Evolutionary conservation across 2,329 filamentous ascomycete species (phyloP).

Genomic region (Penicillium sumatraense): DNA sequence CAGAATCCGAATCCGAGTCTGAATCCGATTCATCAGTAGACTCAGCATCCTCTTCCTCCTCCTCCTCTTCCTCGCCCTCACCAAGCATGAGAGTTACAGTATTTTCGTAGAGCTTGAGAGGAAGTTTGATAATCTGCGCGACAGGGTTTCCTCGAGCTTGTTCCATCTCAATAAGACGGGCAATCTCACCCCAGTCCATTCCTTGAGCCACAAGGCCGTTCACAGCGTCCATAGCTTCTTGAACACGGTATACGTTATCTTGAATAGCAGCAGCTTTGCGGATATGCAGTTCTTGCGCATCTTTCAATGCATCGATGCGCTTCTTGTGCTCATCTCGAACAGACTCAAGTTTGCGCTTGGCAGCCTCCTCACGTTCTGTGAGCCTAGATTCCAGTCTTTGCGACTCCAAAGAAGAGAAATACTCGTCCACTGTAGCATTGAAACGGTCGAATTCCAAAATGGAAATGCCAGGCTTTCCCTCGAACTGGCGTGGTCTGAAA

Average conservation of each 20-base stretch:
- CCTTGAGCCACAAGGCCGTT: constrained; percentile 90
- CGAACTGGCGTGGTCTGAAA: constrained; percentile 81
- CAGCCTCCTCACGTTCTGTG: constrained; percentile 78
- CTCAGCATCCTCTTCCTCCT: constrained; percentile 64
- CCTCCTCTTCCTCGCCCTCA: constrained; percentile 69
- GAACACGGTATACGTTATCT: constrained; percentile 85
- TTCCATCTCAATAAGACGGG: constrained; percentile 83
- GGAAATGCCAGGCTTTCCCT: constrained; percentile 65
- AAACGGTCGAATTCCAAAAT: constrained; percentile 82
- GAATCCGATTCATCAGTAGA: constrained; percentile 59
- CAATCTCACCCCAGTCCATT: constrained; percentile 97
- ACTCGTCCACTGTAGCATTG: constrained; percentile 93
- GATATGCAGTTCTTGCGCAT: constrained; percentile 79
- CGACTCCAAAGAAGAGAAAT: constrained; percentile 94
- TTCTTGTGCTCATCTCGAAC: constrained; percentile 82
- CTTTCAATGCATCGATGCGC: constrained; percentile 80
- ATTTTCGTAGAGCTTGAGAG: constrained; percentile 88
- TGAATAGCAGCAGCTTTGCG: constrained; percentile 90
- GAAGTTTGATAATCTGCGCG: constrained; percentile 82
- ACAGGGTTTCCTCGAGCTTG: constrained; percentile 81
- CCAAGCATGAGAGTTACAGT: constrained; percentile 78
- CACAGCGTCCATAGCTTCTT: constrained; percentile 90
- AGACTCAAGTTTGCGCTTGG: constrained; percentile 83
- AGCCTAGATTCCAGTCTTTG: constrained; percentile 86
- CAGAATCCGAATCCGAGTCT: constrained; percentile 58